Evolutionary conservation across 1,139 yeast genomes (phyloP), one percentile per base, ranked within the genome.

Genomic region (Arxiozyma bovina): DNA sequence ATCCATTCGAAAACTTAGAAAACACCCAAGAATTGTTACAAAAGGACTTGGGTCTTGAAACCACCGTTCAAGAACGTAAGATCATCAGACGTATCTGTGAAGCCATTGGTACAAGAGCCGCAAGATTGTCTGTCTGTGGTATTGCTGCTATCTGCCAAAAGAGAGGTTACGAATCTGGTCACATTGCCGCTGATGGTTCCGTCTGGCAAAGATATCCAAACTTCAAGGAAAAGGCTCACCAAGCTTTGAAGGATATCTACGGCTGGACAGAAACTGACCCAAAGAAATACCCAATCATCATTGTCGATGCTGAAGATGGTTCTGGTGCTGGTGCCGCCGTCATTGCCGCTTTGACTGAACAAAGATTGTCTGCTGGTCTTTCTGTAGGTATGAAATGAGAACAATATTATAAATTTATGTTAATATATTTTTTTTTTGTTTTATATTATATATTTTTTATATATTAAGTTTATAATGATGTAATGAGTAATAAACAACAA

Each of bases 301-400:
- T 91, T 65, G 87, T 87, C 46, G 86, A 91, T 55, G 98, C 99
- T 60, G 97, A 91, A 74, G 99, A 93, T 75, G 99, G 99, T 63
- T 85, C 95, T 54, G 99, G 98, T 74, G 98, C 87, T 48, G 98
- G 98, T 67, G 98, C 98, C 54, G 99, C 98, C 52, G 80, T 93
- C 63, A 91, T 91, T 73, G 97, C 98, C 54, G 97, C 98, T 55
- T 80, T 91, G 73, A 87, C 98, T 54, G 82, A 85, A 72, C 76
- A 81, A 72, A 84, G 98, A 75, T 75, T 87, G 66, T 75, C 76
- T 53, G 76, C 79, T 55, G 91, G 91, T 51, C 74, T 78, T 65
- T 82, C 93, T 59, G 91, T 90, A 54, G 97, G 97, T 69, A 44
- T 52, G 41, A 52, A 42, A 18, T 27, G 41, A 20, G 41, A 20